Conservation (phyloP, 2,329 filamentous ascomycete genomes). For the Drechslerella stenobrocha region DNA sequence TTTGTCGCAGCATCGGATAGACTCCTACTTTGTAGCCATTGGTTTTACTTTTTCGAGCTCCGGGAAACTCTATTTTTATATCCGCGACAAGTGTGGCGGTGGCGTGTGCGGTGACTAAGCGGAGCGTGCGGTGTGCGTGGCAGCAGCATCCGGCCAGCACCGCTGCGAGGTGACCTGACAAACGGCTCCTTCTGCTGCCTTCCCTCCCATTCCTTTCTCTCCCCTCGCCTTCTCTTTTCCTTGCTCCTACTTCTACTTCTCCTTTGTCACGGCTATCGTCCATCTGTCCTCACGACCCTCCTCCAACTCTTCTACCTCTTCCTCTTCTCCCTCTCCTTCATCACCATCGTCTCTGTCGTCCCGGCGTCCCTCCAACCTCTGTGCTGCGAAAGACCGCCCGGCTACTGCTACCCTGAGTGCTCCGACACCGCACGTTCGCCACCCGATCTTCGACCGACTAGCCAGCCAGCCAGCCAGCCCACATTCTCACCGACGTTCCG, state of each 20-base stretch:
- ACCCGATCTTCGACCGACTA: background rate
- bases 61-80: no score
- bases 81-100: no score
- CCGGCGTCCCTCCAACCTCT: no score
- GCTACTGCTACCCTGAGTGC: no score
- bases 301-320: background rate
- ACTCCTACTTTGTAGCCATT: no score
- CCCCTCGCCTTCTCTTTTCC: constrained; percentile 1
- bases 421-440: background rate
- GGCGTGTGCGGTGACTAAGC: no score
- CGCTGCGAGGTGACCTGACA: constrained; percentile 5
- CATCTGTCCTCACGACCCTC: background rate
- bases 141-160: constrained; percentile 4
- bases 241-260: background rate
- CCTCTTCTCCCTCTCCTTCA: constrained; percentile 3
- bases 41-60: no score
- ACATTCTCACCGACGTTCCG: background rate
- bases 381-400: no score
- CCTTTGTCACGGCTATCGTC: background rate
- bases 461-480: background rate
- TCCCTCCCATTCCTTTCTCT: constrained; percentile 12
- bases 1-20: no score
- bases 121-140: no score
- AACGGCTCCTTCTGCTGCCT: constrained; percentile 11
- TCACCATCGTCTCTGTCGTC: background rate